These are phyloP conservation scores for Vitis amurensis DNA, from an alignment of 164 flowering plant genomes.

Conservation along the genomic window DNA sequence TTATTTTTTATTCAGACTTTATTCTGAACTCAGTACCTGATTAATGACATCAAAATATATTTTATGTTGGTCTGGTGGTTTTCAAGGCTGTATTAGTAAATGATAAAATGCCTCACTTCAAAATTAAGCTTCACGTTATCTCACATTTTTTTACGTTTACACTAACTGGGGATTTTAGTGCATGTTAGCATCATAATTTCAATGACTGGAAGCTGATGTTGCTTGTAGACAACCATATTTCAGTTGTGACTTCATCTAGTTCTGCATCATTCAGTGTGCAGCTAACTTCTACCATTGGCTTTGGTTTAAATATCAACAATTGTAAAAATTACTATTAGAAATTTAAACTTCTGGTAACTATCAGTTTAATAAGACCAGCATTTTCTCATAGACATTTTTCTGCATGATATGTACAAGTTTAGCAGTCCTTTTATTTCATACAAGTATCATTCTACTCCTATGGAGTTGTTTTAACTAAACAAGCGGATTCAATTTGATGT, in stretches of 20 bases:
- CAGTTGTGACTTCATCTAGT: not conserved
- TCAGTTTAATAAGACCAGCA: not conserved
- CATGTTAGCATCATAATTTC: not conserved
- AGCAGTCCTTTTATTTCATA: too few species aligned
- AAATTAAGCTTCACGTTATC: not conserved
- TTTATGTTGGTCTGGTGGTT: not conserved
- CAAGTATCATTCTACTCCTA: too few species aligned
- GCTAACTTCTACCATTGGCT: not conserved
- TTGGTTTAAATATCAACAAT: not conserved
- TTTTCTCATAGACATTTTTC: not conserved
- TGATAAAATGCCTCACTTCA: not conserved
- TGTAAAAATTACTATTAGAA: not conserved
- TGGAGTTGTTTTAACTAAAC: too few species aligned
- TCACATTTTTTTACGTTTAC: not conserved
- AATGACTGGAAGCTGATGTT: not conserved
- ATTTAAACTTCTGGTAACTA: not conserved
- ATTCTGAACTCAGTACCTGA: not conserved
- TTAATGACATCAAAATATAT: not conserved
- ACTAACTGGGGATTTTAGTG: not conserved
- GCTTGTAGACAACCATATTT: not conserved
- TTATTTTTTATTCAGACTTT: not conserved
- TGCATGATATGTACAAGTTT: too few species aligned
- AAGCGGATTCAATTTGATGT: too few species aligned
- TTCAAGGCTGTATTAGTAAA: not conserved
- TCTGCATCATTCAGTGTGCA: not conserved